A percentile compares a stretch with the other conserved stretches of the same genome.
phyloP scores from a whole-genome alignment of 495 filamentous ascomycete genomes.

The Neurospora sp. region DNA sequence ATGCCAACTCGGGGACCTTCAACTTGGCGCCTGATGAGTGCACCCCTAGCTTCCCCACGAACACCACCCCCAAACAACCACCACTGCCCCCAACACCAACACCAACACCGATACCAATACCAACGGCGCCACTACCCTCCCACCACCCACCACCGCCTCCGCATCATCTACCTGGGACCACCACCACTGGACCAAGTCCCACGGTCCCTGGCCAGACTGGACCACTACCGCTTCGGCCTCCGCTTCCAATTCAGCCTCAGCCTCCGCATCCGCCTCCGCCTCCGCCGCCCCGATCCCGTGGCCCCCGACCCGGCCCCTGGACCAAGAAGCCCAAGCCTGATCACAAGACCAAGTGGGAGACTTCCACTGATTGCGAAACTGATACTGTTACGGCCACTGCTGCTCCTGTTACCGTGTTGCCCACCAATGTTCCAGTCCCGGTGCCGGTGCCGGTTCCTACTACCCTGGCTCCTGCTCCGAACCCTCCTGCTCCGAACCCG shows the following conservation, averaged over 20 bases:
- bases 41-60: conserved; percentile 13
- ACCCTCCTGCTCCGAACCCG: neutral
- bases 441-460: neutral
- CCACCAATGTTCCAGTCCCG: neutral
- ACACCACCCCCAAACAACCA: neutral
- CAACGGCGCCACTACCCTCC: neutral
- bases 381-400: conserved; percentile 2
- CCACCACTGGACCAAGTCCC: conserved; percentile 2
- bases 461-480: neutral
- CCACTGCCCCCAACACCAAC: neutral
- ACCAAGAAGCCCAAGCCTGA: neutral
- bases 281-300: neutral
- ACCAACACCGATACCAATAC: neutral
- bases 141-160: neutral
- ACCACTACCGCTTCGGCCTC: conserved; percentile 1
- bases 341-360: neutral
- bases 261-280: neutral
- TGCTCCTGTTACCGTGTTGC: neutral
- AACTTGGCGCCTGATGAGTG: conserved; percentile 16
- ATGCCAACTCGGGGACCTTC: conserved; percentile 12
- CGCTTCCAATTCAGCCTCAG: neutral
- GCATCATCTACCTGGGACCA: neutral
- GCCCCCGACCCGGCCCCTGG: neutral
- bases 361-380: neutral
- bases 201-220: neutral